Percentiles rank a stretch among this genome's conserved stretches.
Conservation (phyloP, 1,284 basidiomycete genomes). For the Papiliotrema laurentii region DNA sequence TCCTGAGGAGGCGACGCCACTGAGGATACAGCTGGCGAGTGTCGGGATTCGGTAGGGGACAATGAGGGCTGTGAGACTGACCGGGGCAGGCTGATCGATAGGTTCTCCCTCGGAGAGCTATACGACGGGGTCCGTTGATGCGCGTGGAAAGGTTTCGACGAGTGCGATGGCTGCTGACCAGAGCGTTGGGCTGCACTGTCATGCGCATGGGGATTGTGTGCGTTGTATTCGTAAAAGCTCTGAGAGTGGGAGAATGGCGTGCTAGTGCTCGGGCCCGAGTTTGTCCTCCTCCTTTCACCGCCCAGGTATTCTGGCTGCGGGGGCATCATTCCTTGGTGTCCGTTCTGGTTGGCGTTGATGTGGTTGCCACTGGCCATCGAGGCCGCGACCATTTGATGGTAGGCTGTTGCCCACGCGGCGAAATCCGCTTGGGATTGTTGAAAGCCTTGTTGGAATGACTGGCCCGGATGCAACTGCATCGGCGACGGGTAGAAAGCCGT, state of each 20-base stretch:
- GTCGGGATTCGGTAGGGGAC: neutral
- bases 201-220: neutral
- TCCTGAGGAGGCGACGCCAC: neutral
- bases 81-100: slow-evolving; percentile 11
- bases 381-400: slow-evolving; percentile 42
- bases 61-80: slow-evolving; percentile 17
- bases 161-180: slow-evolving; percentile 4
- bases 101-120: slow-evolving; percentile 12
- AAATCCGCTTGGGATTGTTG: slow-evolving; percentile 39
- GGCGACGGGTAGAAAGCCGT: slow-evolving; percentile 33
- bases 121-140: slow-evolving; percentile 21
- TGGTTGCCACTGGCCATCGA: slow-evolving; percentile 20
- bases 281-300: slow-evolving; percentile 19
- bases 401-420: slow-evolving; percentile 45
- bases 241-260: slow-evolving; percentile 1
- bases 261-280: slow-evolving; percentile 18
- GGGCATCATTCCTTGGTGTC: slow-evolving; percentile 2
- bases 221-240: neutral
- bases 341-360: slow-evolving; percentile 17
- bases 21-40: neutral
- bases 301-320: slow-evolving; percentile 10
- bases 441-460: slow-evolving; percentile 25
- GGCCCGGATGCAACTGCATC: slow-evolving; percentile 13
- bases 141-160: slow-evolving; percentile 19
- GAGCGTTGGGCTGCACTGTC: neutral